Percentiles rank a stretch among this genome's conserved stretches.
Conservation (phyloP, 2,329 filamentous ascomycete species). For the Cladosporium sp. region DNA sequence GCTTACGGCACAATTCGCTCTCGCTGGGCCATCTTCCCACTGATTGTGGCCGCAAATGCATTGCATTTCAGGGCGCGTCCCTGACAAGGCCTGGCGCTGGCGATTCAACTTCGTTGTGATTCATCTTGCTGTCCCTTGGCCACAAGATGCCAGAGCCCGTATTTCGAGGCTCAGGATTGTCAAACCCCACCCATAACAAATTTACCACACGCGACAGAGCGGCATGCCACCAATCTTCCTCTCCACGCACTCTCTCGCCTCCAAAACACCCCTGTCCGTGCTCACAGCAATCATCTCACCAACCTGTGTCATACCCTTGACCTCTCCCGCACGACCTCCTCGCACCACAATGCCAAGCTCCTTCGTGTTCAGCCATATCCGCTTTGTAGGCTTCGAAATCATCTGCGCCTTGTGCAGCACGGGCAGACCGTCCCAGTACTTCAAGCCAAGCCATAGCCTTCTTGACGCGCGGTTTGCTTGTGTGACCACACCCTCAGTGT, state of each 20-base stretch:
- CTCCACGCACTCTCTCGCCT: constrained; percentile 78
- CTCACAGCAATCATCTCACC: constrained; percentile 81
- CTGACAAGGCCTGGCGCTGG: background rate
- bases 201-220: constrained; percentile 65
- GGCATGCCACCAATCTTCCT: constrained; percentile 78
- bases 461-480: constrained; percentile 67
- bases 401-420: constrained; percentile 68
- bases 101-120: background rate
- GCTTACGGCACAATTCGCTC: background rate
- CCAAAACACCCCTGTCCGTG: constrained; percentile 76
- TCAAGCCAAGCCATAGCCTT: constrained; percentile 83
- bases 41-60: background rate
- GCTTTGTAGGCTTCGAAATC: constrained; percentile 72
- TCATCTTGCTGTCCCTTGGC: background rate
- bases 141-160: background rate
- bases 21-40: background rate
- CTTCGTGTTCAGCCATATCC: constrained; percentile 64
- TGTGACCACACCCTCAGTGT: constrained; percentile 35
- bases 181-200: background rate
- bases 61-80: background rate
- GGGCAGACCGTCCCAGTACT: constrained; percentile 83
- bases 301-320: constrained; percentile 70
- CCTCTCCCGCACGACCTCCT: constrained; percentile 65
- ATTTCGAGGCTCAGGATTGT: background rate
- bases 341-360: constrained; percentile 66